Evolutionary conservation across 1,284 basidiomycete species (phyloP).

Genomic region (Moesziomyces sp.): DNA sequence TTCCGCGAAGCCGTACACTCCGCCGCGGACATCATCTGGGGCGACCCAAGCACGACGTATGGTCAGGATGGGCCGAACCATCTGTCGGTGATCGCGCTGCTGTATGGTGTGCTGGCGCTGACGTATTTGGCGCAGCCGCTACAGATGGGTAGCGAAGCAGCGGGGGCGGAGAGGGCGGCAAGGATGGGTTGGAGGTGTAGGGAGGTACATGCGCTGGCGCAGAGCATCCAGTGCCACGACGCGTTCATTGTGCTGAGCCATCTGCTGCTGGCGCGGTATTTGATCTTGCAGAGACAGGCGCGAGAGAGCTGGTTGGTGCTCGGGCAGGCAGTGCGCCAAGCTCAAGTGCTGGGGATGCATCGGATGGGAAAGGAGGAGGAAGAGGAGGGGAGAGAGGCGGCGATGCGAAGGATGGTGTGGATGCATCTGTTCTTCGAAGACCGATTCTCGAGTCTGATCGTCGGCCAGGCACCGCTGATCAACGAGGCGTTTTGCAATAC

Average conservation of each 20-base stretch:
- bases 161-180: conserved; percentile 9
- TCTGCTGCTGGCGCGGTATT: conserved; percentile 12
- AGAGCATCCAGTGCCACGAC: conserved; percentile 18
- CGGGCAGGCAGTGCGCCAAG: conserved; percentile 8
- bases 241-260: conserved; percentile 14
- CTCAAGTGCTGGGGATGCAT: conserved; percentile 22
- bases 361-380: conserved; percentile 9
- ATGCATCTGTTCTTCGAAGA: conserved; percentile 15
- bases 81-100: conserved; percentile 16
- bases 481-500: conserved; percentile 1
- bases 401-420: conserved; percentile 14
- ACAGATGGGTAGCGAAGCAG: conserved; percentile 8
- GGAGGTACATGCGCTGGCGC: conserved; percentile 12
- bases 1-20: conserved; percentile 27
- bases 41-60: conserved; percentile 5
- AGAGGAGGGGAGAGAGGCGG: conserved; percentile 1
- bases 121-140: conserved; percentile 13
- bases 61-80: conserved; percentile 21
- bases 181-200: conserved; percentile 9
- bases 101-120: conserved; percentile 14
- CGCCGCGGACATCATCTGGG: conserved; percentile 22
- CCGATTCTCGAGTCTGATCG: conserved; percentile 1
- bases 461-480: conserved; percentile 22
- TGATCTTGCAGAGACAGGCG: conserved; percentile 27
- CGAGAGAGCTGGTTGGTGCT: conserved; percentile 27